Conservation (phyloP, 148 eudicot species). For the Diospyros lotus region DNA sequence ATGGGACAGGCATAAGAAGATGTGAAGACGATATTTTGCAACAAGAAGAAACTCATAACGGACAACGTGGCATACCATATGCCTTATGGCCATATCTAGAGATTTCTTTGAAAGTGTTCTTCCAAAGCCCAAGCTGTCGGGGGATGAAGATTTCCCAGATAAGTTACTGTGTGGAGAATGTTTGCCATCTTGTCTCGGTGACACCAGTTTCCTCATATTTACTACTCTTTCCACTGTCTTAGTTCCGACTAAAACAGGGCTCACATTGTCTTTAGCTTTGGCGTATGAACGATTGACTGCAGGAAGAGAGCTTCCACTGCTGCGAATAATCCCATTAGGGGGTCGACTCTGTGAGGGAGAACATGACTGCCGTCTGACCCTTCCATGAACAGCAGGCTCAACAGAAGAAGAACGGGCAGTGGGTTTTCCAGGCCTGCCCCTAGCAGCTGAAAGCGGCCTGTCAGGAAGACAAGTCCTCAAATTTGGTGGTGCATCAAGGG, state of each 20-base stretch:
- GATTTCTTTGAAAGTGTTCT: conserved; percentile 92
- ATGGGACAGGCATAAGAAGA: not conserved
- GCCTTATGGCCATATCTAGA: conserved; percentile 96
- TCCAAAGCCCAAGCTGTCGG: conserved; percentile 91
- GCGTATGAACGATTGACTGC: conserved; percentile 66
- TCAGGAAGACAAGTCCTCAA: conserved; percentile 82
- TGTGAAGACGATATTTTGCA: not conserved
- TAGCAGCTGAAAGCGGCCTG: conserved; percentile 78
- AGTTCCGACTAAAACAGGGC: conserved; percentile 78
- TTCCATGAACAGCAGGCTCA: conserved; percentile 63
- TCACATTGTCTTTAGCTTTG: conserved; percentile 73
- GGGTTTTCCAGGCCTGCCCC: conserved; percentile 84
- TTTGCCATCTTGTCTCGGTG: conserved; percentile 78
- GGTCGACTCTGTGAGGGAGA: conserved; percentile 90
- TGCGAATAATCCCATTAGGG: conserved; percentile 59
- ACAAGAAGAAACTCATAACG: not conserved
- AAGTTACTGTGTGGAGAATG: conserved; percentile 74
- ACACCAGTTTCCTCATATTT: conserved; percentile 86
- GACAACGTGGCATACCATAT: conserved; percentile 54
- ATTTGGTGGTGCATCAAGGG: conserved; percentile 90
- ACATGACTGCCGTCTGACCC: conserved; percentile 75
- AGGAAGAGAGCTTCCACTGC: conserved; percentile 78
- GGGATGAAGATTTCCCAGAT: conserved; percentile 88
- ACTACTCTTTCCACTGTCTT: conserved; percentile 98
- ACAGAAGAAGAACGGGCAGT: conserved; percentile 71